These are phyloP conservation scores for Alternaria viburni DNA, from an alignment of 2,329 filamentous ascomycete species.

Conservation along the genomic window DNA sequence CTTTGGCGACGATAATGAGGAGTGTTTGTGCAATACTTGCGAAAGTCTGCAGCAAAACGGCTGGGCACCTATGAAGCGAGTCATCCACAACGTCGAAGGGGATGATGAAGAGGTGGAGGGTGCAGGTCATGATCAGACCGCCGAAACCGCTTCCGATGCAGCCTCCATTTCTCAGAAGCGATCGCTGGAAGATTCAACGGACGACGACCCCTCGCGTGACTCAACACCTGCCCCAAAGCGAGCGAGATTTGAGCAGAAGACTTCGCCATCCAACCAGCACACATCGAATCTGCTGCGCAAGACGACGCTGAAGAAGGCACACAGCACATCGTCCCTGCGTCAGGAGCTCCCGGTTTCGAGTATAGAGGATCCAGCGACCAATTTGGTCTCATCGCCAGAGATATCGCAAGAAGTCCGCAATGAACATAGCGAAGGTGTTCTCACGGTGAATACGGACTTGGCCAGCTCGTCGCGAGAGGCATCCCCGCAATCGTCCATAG, in stretches of 20 bases:
- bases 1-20: constrained; percentile 92
- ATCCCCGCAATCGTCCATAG: constrained; percentile 36
- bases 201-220: constrained; percentile 18
- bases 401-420: constrained; percentile 35
- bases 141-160: neutral
- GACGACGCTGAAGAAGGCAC: constrained; percentile 40
- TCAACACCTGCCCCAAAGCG: constrained; percentile 22
- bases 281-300: constrained; percentile 27
- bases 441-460: constrained; percentile 39
- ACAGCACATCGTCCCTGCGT: constrained; percentile 39
- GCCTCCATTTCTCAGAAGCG: constrained; percentile 33
- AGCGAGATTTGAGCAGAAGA: constrained; percentile 17
- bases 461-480: constrained; percentile 34
- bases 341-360: constrained; percentile 41
- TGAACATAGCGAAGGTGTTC: constrained; percentile 40
- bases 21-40: constrained; percentile 90
- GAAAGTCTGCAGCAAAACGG: constrained; percentile 79
- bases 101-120: constrained; percentile 21
- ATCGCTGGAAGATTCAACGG: constrained; percentile 31
- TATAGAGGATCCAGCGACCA: constrained; percentile 36
- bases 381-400: constrained; percentile 23
- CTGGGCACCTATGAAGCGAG: constrained; percentile 66
- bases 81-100: constrained; percentile 44
- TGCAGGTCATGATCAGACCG: neutral
- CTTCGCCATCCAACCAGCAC: constrained; percentile 15